phyloP scores from a whole-genome alignment of 352 stramenopile species.

The Phytophthora sojae region DNA sequence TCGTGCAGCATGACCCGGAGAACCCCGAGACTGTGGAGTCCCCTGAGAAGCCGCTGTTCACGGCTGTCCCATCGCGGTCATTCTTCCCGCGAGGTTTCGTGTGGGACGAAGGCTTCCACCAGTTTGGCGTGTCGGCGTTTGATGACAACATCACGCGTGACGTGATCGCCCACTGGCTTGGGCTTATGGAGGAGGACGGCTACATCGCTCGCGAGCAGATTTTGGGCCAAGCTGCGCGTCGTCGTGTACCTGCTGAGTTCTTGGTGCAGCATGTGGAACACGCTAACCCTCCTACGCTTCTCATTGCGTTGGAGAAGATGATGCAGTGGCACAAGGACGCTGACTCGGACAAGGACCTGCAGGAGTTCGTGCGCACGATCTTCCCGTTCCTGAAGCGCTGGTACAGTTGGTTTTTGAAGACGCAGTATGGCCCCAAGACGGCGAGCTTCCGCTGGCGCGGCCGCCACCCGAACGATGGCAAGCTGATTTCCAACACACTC shows the following conservation, averaged over 20 bases:
- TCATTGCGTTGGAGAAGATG: constrained; percentile 89
- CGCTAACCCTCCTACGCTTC: constrained; percentile 92
- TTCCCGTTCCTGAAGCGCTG: constrained; percentile 81
- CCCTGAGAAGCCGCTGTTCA: constrained; percentile 74
- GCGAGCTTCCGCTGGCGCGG: constrained; percentile 87
- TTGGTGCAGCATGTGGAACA: constrained; percentile 91
- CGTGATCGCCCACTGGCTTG: constrained; percentile 90
- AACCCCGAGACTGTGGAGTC: constrained; percentile 51
- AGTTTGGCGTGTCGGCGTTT: constrained; percentile 86
- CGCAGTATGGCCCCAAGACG: constrained; percentile 56
- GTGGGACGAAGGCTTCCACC: constrained; percentile 96
- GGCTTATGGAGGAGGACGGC: constrained; percentile 84
- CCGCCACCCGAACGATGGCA: constrained; percentile 66
- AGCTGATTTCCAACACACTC: constrained; percentile 92
- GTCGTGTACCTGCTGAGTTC: constrained; percentile 90
- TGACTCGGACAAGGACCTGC: constrained; percentile 31
- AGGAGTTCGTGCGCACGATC: constrained; percentile 51
- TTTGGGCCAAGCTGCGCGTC: constrained; percentile 65
- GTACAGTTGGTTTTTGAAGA: constrained; percentile 82
- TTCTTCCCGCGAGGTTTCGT: constrained; percentile 95
- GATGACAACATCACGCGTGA: constrained; percentile 78
- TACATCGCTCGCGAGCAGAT: constrained; percentile 96
- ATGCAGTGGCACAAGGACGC: constrained; percentile 41
- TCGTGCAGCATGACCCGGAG: constrained; percentile 68
- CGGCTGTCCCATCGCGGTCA: constrained; percentile 91